Conservation (phyloP, 2,329 filamentous ascomycete species). For the Trichoderma afroharzianum region DNA sequence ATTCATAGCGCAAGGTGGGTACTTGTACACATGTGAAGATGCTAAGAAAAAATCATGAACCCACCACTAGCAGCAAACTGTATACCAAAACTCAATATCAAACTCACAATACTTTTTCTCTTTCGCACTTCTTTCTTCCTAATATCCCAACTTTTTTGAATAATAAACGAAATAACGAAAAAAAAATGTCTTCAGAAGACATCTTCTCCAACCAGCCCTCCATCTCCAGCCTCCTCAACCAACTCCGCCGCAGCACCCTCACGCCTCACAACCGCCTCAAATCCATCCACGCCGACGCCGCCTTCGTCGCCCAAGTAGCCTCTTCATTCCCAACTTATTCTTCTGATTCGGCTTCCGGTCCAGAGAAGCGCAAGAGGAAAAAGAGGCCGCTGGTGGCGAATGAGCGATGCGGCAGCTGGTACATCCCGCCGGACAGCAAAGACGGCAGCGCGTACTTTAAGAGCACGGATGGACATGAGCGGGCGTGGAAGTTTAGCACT, state of each 20-base stretch:
- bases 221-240: conserved; percentile 65
- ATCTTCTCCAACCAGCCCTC: conserved; percentile 57
- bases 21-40: background rate
- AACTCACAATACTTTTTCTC: background rate
- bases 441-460: conserved; percentile 87
- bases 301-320: conserved; percentile 65
- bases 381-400: conserved; percentile 77
- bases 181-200: conserved; percentile 24
- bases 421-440: conserved; percentile 66
- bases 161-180: too few relatives aligned
- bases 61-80: background rate
- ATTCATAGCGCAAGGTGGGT: background rate
- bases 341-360: background rate
- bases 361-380: background rate
- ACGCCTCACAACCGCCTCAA: conserved; percentile 76
- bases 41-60: background rate
- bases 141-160: too few relatives aligned
- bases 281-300: conserved; percentile 73
- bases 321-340: conserved; percentile 36
- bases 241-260: conserved; percentile 72
- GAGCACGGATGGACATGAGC: conserved; percentile 90
- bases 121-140: too few relatives aligned
- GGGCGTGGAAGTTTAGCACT: conserved; percentile 86
- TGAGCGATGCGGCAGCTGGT: conserved; percentile 95
- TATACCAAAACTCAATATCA: background rate